phyloP scores from a whole-genome alignment of 176 grass and related monocot species.

The Luzula sylvatica region DNA sequence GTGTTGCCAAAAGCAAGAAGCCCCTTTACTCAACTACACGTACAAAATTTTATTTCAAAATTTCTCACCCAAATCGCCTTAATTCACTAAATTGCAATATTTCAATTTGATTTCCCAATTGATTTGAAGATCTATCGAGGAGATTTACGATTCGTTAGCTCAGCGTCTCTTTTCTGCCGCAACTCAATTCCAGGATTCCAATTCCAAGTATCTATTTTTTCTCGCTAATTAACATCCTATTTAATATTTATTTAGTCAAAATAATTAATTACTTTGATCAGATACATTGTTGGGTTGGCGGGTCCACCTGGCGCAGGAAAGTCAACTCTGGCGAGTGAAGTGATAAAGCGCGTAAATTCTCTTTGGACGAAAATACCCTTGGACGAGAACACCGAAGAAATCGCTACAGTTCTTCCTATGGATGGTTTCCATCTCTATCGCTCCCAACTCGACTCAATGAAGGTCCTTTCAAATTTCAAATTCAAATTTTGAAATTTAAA shows the following conservation, averaged over 20 bases:
- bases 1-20: conserved; percentile 45
- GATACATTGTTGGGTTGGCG: conserved; percentile 85
- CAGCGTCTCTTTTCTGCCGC: conserved; percentile 54
- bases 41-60: conserved; percentile 17
- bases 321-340: conserved; percentile 78
- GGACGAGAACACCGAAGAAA: conserved; percentile 30
- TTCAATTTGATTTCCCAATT: conserved; percentile 8
- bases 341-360: conserved; percentile 49
- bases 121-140: conserved; percentile 63
- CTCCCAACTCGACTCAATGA: conserved; percentile 76
- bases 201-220: conserved; percentile 54
- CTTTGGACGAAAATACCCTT: conserved; percentile 39
- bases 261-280: conserved; percentile 12
- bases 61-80: background rate
- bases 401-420: conserved; percentile 77
- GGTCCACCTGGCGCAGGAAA: conserved; percentile 93
- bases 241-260: background rate
- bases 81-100: conserved; percentile 5
- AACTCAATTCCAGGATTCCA: conserved; percentile 30
- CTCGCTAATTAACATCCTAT: background rate
- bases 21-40: conserved; percentile 41
- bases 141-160: conserved; percentile 69
- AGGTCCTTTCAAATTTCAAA: conserved; percentile 36
- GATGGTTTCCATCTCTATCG: conserved; percentile 97
- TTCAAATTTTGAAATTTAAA: background rate